Percentiles rank a stretch among this genome's conserved stretches.
phyloP scores from a whole-genome alignment of 2,329 filamentous ascomycete species.

The Trichoderma sp. region DNA sequence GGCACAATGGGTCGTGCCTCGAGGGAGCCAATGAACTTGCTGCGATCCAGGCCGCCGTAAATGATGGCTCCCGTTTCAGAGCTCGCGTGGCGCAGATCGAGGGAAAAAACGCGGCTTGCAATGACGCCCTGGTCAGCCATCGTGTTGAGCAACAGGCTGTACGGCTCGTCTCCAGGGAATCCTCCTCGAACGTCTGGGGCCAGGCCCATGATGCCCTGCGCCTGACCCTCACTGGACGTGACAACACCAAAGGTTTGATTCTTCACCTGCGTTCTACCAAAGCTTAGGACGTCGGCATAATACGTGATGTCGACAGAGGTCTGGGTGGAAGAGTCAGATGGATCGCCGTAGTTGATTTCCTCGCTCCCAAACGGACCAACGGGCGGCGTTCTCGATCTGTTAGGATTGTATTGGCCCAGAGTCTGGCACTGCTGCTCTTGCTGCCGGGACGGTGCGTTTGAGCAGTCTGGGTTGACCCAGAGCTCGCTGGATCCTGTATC shows the following conservation, averaged over 20 bases:
- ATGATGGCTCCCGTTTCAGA: slow-evolving; percentile 51
- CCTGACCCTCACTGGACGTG: slow-evolving; percentile 47
- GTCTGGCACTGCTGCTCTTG: slow-evolving; percentile 42
- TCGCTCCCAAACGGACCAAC: slow-evolving; percentile 41
- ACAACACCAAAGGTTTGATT: slow-evolving; percentile 56
- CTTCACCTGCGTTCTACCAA: slow-evolving; percentile 45
- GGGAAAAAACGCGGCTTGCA: slow-evolving; percentile 51
- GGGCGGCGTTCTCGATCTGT: slow-evolving; percentile 43
- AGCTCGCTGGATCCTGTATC: slow-evolving; percentile 57
- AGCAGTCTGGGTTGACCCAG: slow-evolving; percentile 57
- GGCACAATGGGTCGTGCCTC: slow-evolving; percentile 47
- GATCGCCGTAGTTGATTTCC: slow-evolving; percentile 45
- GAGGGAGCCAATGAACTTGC: slow-evolving; percentile 52
- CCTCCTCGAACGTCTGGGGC: slow-evolving; percentile 46
- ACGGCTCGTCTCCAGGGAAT: slow-evolving; percentile 42
- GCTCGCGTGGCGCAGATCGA: slow-evolving; percentile 51
- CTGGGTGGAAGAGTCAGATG: slow-evolving; percentile 39
- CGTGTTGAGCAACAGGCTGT: slow-evolving; percentile 56
- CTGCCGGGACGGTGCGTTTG: slow-evolving; percentile 38
- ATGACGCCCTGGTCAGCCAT: slow-evolving; percentile 51
- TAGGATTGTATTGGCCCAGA: slow-evolving; percentile 49
- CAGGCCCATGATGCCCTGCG: slow-evolving; percentile 55
- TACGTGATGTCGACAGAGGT: slow-evolving; percentile 48
- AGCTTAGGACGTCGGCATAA: slow-evolving; percentile 48
- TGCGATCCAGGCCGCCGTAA: slow-evolving; percentile 56